Base-by-base conservation (phyloP, 108 stramenopile species). In the Skeletonema menzelii region DNA sequence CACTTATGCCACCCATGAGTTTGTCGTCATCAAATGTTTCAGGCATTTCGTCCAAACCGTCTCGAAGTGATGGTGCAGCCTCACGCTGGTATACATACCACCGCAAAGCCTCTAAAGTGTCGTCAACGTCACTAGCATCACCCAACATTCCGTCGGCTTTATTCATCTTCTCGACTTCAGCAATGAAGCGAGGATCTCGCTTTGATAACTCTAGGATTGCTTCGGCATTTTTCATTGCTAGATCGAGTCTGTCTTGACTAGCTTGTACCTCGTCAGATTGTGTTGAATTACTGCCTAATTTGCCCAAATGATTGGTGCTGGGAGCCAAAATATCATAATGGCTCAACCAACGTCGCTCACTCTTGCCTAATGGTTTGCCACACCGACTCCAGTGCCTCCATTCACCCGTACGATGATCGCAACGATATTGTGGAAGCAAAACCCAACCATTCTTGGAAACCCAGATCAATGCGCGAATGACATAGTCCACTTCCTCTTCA, bases 351-450 rank as follows among this genome's bases (percentile, higher is more conserved):
- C 67, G 73, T 56, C 94, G 58, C 40, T 91, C 88, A 49, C 69
- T 76, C 63, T 72, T 74, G 26, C 94, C 94, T 40, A 95, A 59
- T 4, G 94, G 94, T 55, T 90, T 88, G 11, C 94, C 91, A 6
- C 84, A 85, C 32, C 94, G 83, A 67, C 82, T 85, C 77, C 82
- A 85, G 61, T 95, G 94, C 49, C 94, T 73, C 91, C 91, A 95
- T 63, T 92, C 91, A 11, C 91, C 88, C 13, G 88, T 92, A 8
- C 89, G 82, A 72, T 90, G 88, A 76, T 92, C 92, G 76, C 94
- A 95, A 32, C 91, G 81, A 82, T 99, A 99, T 59, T 89, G 90
- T 42, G 91, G 92, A 69, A 99, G 84, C 26, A 99, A 80, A n/a
- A 74, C 81, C 85, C 87, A 88, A 24, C 94, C 99, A 71, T 97